Evolutionary conservation across 148 eudicot species (phyloP).

Genomic region (Amaranthus palmeri): DNA sequence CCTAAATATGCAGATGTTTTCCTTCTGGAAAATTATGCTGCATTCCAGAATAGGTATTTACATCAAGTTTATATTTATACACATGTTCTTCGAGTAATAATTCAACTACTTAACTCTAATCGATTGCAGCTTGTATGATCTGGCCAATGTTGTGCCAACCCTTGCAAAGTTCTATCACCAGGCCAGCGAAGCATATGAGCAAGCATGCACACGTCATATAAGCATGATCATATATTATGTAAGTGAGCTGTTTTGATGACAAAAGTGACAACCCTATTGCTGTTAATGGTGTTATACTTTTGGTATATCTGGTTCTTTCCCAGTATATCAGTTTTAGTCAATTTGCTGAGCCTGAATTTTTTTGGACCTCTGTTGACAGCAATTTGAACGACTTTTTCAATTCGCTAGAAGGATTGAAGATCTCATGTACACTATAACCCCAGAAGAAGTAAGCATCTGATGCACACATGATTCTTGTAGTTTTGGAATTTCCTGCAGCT

Average conservation of each 20-base stretch:
- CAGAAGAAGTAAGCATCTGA: slow-evolving; percentile 81
- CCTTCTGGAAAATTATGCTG: slow-evolving; percentile 92
- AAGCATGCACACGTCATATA: slow-evolving; percentile 86
- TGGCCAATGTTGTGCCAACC: slow-evolving; percentile 89
- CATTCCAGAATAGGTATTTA: slow-evolving; percentile 88
- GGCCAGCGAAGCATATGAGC: slow-evolving; percentile 96
- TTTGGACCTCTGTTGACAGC: slow-evolving; percentile 40
- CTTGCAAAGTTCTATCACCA: slow-evolving; percentile 93
- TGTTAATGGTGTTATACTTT: neutral
- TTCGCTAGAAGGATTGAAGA: slow-evolving; percentile 91
- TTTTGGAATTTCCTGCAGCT: neutral
- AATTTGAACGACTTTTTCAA: slow-evolving; percentile 92
- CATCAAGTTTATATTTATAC: slow-evolving; percentile 7
- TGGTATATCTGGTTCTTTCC: neutral
- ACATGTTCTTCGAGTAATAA: neutral
- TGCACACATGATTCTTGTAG: neutral
- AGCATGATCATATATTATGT: slow-evolving; percentile 82
- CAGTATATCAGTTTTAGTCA: neutral
- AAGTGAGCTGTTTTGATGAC: slow-evolving; percentile 28
- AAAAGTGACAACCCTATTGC: neutral
- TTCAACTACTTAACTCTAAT: slow-evolving; percentile 11
- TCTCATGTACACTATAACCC: slow-evolving; percentile 66
- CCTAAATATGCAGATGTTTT: slow-evolving; percentile 76
- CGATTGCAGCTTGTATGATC: slow-evolving; percentile 80
- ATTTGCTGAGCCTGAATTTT: neutral